A percentile compares a stretch with the other conserved stretches of the same genome.
phyloP scores from a whole-genome alignment of 2,329 filamentous ascomycete species.

The Thelonectria olida region DNA sequence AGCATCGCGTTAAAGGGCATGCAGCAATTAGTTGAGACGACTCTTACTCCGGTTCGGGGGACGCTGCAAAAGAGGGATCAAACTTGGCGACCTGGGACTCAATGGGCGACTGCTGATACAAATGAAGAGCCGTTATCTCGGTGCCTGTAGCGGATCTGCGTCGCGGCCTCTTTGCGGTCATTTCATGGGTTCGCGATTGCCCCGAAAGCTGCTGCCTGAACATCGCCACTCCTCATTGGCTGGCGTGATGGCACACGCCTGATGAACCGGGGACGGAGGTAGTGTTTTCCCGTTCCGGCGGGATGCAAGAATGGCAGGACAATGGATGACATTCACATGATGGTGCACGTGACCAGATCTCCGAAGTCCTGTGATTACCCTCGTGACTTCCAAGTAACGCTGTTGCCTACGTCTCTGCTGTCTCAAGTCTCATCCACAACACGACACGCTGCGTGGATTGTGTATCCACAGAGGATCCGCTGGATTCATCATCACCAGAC shows the following conservation, averaged over 20 bases:
- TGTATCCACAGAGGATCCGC: conserved; percentile 14
- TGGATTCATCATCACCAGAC: conserved; percentile 3
- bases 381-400: background rate
- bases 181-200: conserved; percentile 29
- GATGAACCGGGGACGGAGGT: background rate
- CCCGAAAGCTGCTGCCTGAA: conserved; percentile 41
- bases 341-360: background rate
- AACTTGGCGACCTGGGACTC: background rate
- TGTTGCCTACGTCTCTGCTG: background rate
- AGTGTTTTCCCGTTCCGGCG: conserved; percentile 9
- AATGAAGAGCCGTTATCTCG: conserved; percentile 37
- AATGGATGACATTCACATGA: conserved; percentile 3
- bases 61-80: conserved; percentile 8
- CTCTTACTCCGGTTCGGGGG: background rate
- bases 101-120: conserved; percentile 26
- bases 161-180: conserved; percentile 39
- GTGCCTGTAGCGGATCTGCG: conserved; percentile 44
- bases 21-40: background rate
- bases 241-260: background rate
- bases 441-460: background rate
- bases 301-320: background rate
- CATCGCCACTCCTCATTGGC: conserved; percentile 30
- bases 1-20: conserved; percentile 9
- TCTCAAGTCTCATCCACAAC: background rate
- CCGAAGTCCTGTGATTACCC: background rate